phyloP scores from a whole-genome alignment of 805 yeast genomes.

The Yarrowia deformans region DNA sequence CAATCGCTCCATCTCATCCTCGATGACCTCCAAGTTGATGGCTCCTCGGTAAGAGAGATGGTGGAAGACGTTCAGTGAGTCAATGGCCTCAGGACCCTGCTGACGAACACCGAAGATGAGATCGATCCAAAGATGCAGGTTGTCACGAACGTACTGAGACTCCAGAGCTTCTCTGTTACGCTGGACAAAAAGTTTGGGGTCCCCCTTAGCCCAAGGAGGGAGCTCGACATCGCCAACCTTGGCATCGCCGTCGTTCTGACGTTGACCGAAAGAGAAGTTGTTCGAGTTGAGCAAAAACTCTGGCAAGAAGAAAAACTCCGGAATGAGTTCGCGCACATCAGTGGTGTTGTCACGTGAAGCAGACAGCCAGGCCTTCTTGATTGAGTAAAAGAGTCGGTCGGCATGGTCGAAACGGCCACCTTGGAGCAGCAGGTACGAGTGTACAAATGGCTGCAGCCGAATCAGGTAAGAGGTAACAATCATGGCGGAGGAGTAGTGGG shows the following conservation, averaged over 20 bases:
- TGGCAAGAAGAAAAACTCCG: slow-evolving; percentile 84
- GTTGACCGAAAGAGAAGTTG: slow-evolving; percentile 69
- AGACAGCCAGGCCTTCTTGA: slow-evolving; percentile 81
- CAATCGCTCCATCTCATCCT: slow-evolving; percentile 73
- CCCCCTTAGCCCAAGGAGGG: slow-evolving; percentile 86
- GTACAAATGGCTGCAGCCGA: slow-evolving; percentile 79
- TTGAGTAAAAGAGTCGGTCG: slow-evolving; percentile 76
- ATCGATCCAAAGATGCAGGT: slow-evolving; percentile 85
- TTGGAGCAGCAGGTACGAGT: slow-evolving; percentile 77
- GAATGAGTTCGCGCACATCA: slow-evolving; percentile 86
- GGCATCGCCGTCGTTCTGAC: slow-evolving; percentile 62
- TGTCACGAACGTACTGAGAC: slow-evolving; percentile 77
- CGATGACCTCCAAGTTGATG: slow-evolving; percentile 73
- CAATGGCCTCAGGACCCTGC: slow-evolving; percentile 71
- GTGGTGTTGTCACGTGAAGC: slow-evolving; percentile 82
- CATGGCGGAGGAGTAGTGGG: slow-evolving; percentile 94
- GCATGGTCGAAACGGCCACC: slow-evolving; percentile 92
- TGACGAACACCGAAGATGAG: slow-evolving; percentile 83
- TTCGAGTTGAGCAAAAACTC: slow-evolving; percentile 76
- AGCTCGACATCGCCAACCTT: slow-evolving; percentile 65
- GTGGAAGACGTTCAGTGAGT: slow-evolving; percentile 78
- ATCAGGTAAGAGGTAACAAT: slow-evolving; percentile 83
- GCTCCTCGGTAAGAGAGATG: slow-evolving; percentile 86
- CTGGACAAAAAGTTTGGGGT: slow-evolving; percentile 73
- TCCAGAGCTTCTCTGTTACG: slow-evolving; percentile 86